Percentiles rank a stretch among this genome's conserved stretches.
Conservation (phyloP, 2,329 filamentous ascomycete genomes). For the Colletotrichum lini region DNA sequence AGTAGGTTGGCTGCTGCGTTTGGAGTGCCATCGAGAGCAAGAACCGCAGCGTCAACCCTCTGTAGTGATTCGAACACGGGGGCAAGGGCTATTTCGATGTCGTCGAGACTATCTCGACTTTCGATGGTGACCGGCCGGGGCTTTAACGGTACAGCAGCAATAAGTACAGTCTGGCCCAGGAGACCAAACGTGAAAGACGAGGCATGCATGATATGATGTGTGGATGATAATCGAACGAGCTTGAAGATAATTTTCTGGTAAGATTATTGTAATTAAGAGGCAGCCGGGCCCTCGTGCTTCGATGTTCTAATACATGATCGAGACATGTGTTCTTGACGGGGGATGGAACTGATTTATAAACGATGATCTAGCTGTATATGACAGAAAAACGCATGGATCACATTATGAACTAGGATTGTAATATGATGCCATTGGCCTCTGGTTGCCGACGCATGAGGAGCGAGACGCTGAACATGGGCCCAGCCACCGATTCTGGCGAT, state of each 20-base stretch:
- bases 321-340: background rate
- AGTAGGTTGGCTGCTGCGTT: background rate
- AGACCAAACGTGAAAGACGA: background rate
- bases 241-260: fast-evolving
- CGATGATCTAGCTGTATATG: background rate
- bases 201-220: background rate
- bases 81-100: background rate
- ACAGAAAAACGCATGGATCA: background rate
- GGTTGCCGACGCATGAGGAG: background rate
- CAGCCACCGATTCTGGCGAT: background rate
- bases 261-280: background rate
- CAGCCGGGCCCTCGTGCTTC: background rate
- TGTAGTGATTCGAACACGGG: background rate
- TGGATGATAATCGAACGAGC: too few species aligned
- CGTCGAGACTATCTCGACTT: background rate
- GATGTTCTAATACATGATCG: background rate
- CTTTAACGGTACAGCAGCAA: background rate
- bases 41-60: background rate
- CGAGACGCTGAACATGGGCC: background rate
- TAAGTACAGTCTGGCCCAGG: background rate
- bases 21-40: background rate
- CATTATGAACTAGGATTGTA: background rate
- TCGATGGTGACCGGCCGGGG: background rate
- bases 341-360: background rate
- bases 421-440: background rate